Base-by-base conservation (phyloP, 2,329 filamentous ascomycete genomes). In the Ophidiomyces ophidiicola region DNA sequence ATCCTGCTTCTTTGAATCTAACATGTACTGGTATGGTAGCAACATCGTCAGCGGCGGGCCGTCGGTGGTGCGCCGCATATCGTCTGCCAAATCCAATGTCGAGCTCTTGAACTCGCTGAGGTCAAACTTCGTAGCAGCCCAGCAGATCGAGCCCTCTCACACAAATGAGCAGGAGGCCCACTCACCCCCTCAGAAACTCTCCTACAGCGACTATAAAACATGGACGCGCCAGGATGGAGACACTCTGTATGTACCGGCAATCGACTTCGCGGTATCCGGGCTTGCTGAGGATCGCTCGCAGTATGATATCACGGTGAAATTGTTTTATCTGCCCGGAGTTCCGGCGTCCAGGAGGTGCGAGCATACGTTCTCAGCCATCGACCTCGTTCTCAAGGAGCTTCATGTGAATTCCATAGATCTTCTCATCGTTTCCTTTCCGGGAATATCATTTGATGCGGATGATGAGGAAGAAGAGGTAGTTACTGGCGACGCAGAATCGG, bases 221-320 rank as follows among this genome's bases (percentile, higher is more conserved):
- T 94, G 87, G 87, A 92, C 84, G 0, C 71, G 45, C 12, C 37
- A 39, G 15, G 69, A 76, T 32, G 69, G 66, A 28, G 66, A 68
- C 34, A 69, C 70, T 4, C 69, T 88, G 32, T 88, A 81, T 56
- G 73, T 94, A 28, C 88, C 88, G 32, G 73, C 80, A 28, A 76
- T 88, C 56, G 76, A 85, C 58, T 82, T 80, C 68, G 67, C 74
- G 8, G 64, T 72, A 20, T 76, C 75, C 3, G 80, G 81, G 0
- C 67, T 98, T 32, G 70, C 76, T 21, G 90, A 98, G 56, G 86
- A 93, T 50, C 70, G 80, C 18, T 69, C 73, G 43, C 78, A 86
- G 50, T 98, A 98, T 66, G 86, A 94, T 56, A 86, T 94, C 53
- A 94, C 88, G 0, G 80, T 90, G 45, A 98, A 98, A 63, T 65